Evolutionary conservation across 2,329 filamentous ascomycete species (phyloP).

Genomic region (Fusarium subtropicale): DNA sequence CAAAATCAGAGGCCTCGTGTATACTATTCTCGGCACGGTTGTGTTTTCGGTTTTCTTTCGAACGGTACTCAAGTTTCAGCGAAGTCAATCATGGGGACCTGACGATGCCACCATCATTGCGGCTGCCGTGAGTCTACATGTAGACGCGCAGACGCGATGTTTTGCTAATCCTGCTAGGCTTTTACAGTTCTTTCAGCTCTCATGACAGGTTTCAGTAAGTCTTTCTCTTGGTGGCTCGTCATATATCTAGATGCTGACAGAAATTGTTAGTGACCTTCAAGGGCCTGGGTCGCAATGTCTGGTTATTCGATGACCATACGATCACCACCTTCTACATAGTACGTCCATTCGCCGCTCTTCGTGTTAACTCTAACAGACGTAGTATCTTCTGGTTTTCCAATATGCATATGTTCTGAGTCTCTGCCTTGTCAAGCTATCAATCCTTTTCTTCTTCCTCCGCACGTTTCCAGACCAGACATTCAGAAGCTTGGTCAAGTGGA

Average conservation of each 20-base stretch:
- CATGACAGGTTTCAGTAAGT: not conserved
- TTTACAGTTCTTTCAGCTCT: not conserved
- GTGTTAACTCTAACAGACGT: fast-evolving
- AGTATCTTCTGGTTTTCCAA: not conserved
- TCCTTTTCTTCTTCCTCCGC: not conserved
- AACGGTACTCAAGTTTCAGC: not conserved
- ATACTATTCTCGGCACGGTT: not conserved
- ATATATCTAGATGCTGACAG: fast-evolving
- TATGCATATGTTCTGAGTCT: not conserved
- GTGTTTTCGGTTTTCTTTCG: not conserved
- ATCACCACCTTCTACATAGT: not conserved
- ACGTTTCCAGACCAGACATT: not conserved
- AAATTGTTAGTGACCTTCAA: not conserved
- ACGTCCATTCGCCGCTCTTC: fast-evolving
- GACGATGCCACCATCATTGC: conserved; percentile 2
- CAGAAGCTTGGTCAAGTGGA: not conserved
- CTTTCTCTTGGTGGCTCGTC: fast-evolving
- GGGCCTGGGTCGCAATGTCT: not conserved
- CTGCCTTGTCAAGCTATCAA: not conserved
- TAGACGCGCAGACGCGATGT: fast-evolving
- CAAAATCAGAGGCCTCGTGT: not conserved
- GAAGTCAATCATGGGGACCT: not conserved
- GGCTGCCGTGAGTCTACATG: not conserved
- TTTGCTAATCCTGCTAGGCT: fast-evolving
- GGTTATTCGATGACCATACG: not conserved